phyloP scores from a whole-genome alignment of 805 yeast species.

The Candida lessepsii region DNA sequence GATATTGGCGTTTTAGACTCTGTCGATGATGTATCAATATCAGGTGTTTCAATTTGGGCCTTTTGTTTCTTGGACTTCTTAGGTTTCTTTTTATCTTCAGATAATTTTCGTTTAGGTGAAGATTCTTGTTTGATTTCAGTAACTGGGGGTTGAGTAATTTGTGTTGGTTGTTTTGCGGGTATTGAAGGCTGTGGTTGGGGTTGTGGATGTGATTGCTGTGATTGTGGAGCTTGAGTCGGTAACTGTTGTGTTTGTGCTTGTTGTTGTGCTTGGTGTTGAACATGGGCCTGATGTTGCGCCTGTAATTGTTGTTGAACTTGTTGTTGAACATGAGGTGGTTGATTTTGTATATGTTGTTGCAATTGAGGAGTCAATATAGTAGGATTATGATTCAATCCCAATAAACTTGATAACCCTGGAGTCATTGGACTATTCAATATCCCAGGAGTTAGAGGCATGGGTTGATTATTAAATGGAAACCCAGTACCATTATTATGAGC shows the following conservation, averaged over 20 bases:
- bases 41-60: slow-evolving; percentile 14
- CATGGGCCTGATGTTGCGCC: slow-evolving; percentile 6
- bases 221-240: slow-evolving; percentile 2
- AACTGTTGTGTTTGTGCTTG: slow-evolving; percentile 8
- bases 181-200: not conserved
- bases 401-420: slow-evolving; percentile 45
- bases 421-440: slow-evolving; percentile 46
- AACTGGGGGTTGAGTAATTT: no score
- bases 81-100: slow-evolving; percentile 8
- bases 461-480: slow-evolving; percentile 34
- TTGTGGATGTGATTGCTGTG: not conserved
- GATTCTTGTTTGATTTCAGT: not conserved
- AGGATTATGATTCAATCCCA: slow-evolving; percentile 26
- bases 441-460: slow-evolving; percentile 39
- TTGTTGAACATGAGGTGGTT: slow-evolving; percentile 12
- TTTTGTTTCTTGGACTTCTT: slow-evolving; percentile 12
- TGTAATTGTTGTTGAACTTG: slow-evolving; percentile 11
- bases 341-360: slow-evolving; percentile 10
- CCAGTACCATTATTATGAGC: slow-evolving; percentile 22
- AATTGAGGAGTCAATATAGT: slow-evolving; percentile 12
- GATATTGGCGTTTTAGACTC: slow-evolving; percentile 5
- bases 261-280: slow-evolving; percentile 12
- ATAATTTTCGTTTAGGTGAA: slow-evolving; percentile 7
- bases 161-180: no score
- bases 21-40: not conserved